Base-by-base conservation (phyloP, 441 rosid genomes). In the Metrosideros polymorpha region DNA sequence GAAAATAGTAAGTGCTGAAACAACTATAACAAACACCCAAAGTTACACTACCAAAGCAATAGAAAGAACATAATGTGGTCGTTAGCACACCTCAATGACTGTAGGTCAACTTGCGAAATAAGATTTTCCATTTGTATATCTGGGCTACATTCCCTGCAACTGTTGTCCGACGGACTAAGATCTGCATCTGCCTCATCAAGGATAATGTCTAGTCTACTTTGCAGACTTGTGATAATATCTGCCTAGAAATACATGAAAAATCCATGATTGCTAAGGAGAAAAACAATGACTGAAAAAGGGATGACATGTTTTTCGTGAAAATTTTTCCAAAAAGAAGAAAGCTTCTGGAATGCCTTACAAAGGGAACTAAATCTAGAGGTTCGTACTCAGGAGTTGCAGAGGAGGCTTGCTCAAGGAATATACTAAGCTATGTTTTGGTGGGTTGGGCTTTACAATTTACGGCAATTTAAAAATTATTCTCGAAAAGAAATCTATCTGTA, bases 191-290 rank as follows among this genome's bases (percentile, higher is more conserved):
- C 97, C 88, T 95, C 97, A 85, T 95, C 99, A 45, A 97, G 94
- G 79, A 97, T 90, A 61, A 95, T 91, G 89, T 96, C 99, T 85
- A 96, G 90, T 90, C 99, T 95, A 92, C 99, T 96, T 87, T 91
- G 95, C 89, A 97, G 92, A 92, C 97, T 97, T 88, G 93, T 92
- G 87, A 93, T 92, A 84, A 97, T 94, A 89, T 97, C 99, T 87
- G 91, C 94, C 99, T 97, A 91, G 89, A 90, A 85, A 56, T 56
- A 84, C 75, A 57, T 56, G 56, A 86, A 47, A 22, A 55, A 53
- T n/a, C 54, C 49, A 42, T 43, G 43, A 63, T 85, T 66, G 56
- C 71, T 18, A 43, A 55, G 66, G 85, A 82, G 30, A 91, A 13
- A 39, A 88, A 32, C 52, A 87, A 53, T 19, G 47, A 77, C 82